Evolutionary conservation across 768 basidiomycete species (phyloP), one percentile per base, ranked within the genome.

Genomic region (Daedaleopsis nitida): DNA sequence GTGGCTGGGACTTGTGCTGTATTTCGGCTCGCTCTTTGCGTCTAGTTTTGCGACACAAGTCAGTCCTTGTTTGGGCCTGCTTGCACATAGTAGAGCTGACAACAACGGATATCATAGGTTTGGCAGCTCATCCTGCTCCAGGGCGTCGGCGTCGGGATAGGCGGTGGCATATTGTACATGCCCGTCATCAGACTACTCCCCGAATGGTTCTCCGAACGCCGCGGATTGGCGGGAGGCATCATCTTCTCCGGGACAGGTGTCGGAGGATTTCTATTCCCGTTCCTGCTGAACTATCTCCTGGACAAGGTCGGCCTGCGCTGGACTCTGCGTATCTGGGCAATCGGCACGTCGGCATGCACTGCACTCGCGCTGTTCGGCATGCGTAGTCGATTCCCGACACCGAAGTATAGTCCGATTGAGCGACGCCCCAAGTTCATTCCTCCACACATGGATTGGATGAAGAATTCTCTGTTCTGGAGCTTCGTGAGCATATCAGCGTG

Each of bases 171-270:
- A 7, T 48, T 64, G 49, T 67, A 65, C 12, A 54, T 56, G 13
- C 65, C 63, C 1, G 55, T 60, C 47, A 65, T 65, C 23, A 52
- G 44, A 14, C 61, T 67, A 1, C 58, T 70, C 14, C 59, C 68
- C 3, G 58, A 69, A 52, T 66, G 68, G 69, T 70, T 68, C 52
- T 58, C 64, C 17, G 52, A 52, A 17, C 60, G 63, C 52, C 62
- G 68, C 3, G 66, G 66, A 11, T 57, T 68, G 8, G 68, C 67
- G 5, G 62, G 65, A 1, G 68, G 68, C 16, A 66, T 67, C 47
- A 65, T 69, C 50, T 68, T 67, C 53, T 60, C 68, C 8, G 65
- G 70, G 5, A 67, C 67, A 17, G 66, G 68, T 35, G 44, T 66
- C 3, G 66, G 68, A 14, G 65, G 64, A 16, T 69, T 66, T 42